Evolutionary conservation across 129 eudicot species (phyloP), one percentile per base, ranked within the genome.

Genomic region (Calendula officinalis): DNA sequence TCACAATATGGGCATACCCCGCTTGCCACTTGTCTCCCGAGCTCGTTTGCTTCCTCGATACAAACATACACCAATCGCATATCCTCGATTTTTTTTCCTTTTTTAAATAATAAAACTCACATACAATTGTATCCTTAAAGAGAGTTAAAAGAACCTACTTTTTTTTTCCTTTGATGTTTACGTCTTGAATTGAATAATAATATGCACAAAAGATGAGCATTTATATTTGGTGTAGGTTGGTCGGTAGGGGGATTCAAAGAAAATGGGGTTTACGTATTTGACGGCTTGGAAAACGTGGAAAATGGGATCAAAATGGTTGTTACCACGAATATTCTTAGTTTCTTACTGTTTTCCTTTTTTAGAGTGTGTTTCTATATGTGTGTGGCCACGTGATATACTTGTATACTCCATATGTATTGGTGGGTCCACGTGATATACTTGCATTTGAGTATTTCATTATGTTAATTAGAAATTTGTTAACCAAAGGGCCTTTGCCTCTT

Each of bases 1-100:
- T 66, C 15, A 13, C 86, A 81, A 59, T 52, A 4, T 4, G 86
- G 86, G 27, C 86, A 81, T 6, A 33, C 1, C 7, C 86, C 86
- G 1, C 37, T 62, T 11, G 86, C 75, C 57, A 38, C 48, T 37
- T 69, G 74, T 54, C 83, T 59, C 22, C 82, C 74, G 12, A 81
- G 11, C 55, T 81, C 83, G 27, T 42, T 47, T 35, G 66, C 75
- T 33, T 69, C 77, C 33, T 60, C 80, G 4, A 45, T 53, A 42
- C 82, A 73, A 12, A 77, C 44, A 48, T 37, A 59, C 7, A 57
- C 34, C 67, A 57, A 46, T 56, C 12, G 72, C 78, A 73, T 73
- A 56, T 56, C 60, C 34, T 49, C 35, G 41, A 46, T 9, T 42
- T 55, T 45, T 22, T 36, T n/a, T 4, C 32, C 12, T 8, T 8